Percentiles rank a stretch among this genome's conserved stretches.
Evolutionary conservation across 148 eudicot species (phyloP).

Genomic region (Pharnaceum exiguum): DNA sequence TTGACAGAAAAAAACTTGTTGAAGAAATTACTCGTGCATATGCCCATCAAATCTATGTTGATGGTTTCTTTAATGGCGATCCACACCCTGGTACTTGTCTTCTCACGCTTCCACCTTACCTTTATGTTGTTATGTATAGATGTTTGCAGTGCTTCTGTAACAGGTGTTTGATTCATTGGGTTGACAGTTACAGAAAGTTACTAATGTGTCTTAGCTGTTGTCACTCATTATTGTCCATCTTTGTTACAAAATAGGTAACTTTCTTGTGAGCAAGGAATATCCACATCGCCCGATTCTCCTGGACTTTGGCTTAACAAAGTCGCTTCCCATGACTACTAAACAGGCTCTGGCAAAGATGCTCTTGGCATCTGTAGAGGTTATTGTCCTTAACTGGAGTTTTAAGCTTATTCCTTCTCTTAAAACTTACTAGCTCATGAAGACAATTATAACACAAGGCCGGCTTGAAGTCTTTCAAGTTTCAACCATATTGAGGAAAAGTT

Average conservation of each 20-base stretch:
- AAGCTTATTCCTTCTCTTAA: neutral
- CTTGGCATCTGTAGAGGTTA: slow-evolving; percentile 89
- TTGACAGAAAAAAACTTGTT: slow-evolving; percentile 84
- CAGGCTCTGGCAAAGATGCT: slow-evolving; percentile 98
- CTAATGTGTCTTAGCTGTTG: neutral
- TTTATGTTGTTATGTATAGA: neutral
- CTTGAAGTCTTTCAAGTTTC: too few relatives aligned
- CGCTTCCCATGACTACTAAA: slow-evolving; percentile 69
- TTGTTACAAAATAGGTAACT: slow-evolving; percentile 55
- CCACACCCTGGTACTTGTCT: slow-evolving; percentile 84
- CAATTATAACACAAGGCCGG: too few relatives aligned
- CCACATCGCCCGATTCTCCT: slow-evolving; percentile 91
- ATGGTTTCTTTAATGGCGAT: slow-evolving; percentile 97
- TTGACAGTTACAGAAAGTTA: too few relatives aligned
- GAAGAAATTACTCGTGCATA: slow-evolving; percentile 97
- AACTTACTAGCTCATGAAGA: too few relatives aligned
- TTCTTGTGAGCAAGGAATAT: slow-evolving; percentile 89
- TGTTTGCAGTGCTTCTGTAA: too few relatives aligned
- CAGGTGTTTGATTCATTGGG: too few relatives aligned
- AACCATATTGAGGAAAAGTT: too few relatives aligned
- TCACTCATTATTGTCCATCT: slow-evolving; percentile 13
- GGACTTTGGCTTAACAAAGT: slow-evolving; percentile 94
- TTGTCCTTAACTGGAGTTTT: slow-evolving; percentile 10
- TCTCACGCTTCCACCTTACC: slow-evolving; percentile 3
- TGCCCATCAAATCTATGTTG: slow-evolving; percentile 97